These are phyloP conservation scores for Aquilaria agallochum DNA, from an alignment of 441 rosid species.

Conservation along the genomic window DNA sequence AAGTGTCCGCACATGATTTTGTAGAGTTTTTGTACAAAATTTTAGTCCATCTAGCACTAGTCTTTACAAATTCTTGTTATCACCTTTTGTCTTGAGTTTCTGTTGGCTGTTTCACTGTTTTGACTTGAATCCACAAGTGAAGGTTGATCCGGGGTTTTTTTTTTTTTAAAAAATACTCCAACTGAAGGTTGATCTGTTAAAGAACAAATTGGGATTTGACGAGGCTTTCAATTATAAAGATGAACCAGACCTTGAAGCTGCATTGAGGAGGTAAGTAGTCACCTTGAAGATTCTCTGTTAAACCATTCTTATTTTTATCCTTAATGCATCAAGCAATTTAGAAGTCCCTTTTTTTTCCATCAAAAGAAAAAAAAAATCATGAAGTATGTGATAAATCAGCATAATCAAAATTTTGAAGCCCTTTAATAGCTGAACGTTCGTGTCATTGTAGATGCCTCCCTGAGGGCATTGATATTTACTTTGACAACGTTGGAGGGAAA, in stretches of 20 bases:
- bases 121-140: too few species aligned
- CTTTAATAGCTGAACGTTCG: too few species aligned
- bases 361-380: too few species aligned
- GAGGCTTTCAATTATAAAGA: slow-evolving; percentile 48
- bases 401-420: too few species aligned
- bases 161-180: background rate
- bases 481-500: slow-evolving; percentile 36
- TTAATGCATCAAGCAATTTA: background rate
- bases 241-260: slow-evolving; percentile 30
- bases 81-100: background rate
- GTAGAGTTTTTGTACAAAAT: too few species aligned
- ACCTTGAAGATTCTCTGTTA: too few species aligned
- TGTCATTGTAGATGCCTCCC: slow-evolving; percentile 22
- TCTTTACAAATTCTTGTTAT: too few species aligned
- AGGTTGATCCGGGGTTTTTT: background rate
- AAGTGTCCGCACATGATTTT: too few species aligned
- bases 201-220: slow-evolving; percentile 42
- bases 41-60: too few species aligned
- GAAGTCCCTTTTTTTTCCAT: background rate
- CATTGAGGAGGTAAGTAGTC: slow-evolving; percentile 33
- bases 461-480: slow-evolving; percentile 34
- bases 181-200: slow-evolving; percentile 36
- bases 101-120: too few species aligned
- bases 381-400: too few species aligned
- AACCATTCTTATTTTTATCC: too few species aligned